Base-by-base conservation (phyloP, 1,284 basidiomycete genomes). In the Spongiforma sp. region DNA sequence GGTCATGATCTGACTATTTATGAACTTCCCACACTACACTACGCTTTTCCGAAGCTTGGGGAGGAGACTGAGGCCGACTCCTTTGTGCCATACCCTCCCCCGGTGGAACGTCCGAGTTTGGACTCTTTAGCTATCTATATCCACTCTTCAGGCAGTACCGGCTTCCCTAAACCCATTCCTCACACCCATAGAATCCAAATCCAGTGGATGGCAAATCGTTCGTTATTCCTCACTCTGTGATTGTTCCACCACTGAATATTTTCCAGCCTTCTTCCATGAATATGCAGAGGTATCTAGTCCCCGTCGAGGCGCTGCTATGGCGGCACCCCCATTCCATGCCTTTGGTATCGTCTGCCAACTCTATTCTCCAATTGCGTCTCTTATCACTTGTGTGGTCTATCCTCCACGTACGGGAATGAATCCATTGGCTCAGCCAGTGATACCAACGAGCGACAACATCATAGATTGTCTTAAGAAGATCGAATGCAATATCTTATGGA, bases 91-190 rank as follows among this genome's bases (percentile, higher is more conserved):
- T 81, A 80, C 61, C 75, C 73, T 8, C 34, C 56, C 7, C 17
- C 63, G 4, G 7, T 50, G 8, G 26, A 37, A 6, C 65, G 64
- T 9, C 69, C 74, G 4, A 55, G 63, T 11, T 26, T 63, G 36
- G 58, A 69, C 15, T 71, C 74, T 24, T 59, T 68, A 5, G 65
- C 66, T 9, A 50, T 77, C 17, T 80, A 79, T 26, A 48, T 79
- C 12, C 80, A 80, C 59, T 80, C 80, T 4, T 79, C 78, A 1
- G 78, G 80, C 5, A 80, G 78, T 41, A 81, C 77, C 0, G 78
- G 80, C 26, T 75, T 76, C 54, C 79, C 80, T 0, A 79, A 79
- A 60, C 60, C 73, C 1, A 79, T 80, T 36, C 32, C 71, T 12
- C 70, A 71, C 39, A 72, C 61, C 1, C 58, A 79, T 60, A 66